These are phyloP conservation scores for Psilocybe sp. DNA, from an alignment of 768 basidiomycete species.

Conservation along the genomic window DNA sequence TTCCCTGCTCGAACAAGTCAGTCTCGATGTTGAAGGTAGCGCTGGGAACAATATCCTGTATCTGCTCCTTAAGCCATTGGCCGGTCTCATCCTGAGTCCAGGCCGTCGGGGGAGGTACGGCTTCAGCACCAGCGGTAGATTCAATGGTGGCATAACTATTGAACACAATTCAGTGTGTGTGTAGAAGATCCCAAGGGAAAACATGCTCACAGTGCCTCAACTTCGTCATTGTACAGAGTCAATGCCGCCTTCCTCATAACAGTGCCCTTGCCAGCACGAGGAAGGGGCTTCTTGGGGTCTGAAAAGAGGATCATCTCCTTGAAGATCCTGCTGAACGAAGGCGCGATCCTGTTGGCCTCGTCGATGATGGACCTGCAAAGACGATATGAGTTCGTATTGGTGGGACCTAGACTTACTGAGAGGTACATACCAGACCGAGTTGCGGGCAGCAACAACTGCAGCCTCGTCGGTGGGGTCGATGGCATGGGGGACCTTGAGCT, in stretches of 20 bases:
- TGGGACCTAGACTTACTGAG: too few relatives aligned
- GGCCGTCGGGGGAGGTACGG: conserved; percentile 9
- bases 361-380: conserved; percentile 33
- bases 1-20: conserved; percentile 18
- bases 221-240: conserved; percentile 38
- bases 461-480: conserved; percentile 20
- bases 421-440: conserved; percentile 34
- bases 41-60: conserved; percentile 12
- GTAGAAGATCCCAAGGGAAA: not conserved
- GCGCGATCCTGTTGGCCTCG: conserved; percentile 40
- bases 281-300: conserved; percentile 32
- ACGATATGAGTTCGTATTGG: too few relatives aligned
- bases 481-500: conserved; percentile 15
- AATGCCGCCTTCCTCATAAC: conserved; percentile 42
- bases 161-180: too few relatives aligned
- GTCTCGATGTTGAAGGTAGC: conserved; percentile 1
- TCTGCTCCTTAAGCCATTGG: conserved; percentile 15
- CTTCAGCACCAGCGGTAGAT: conserved; percentile 8
- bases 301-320: conserved; percentile 52
- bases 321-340: conserved; percentile 42
- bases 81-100: conserved; percentile 11
- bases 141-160: conserved; percentile 17
- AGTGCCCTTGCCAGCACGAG: conserved; percentile 46
- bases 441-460: conserved; percentile 23
- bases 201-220: conserved; percentile 40